Evolutionary conservation across 2,329 filamentous ascomycete genomes (phyloP).

Genomic region (Arthrobotrys musiformis): DNA sequence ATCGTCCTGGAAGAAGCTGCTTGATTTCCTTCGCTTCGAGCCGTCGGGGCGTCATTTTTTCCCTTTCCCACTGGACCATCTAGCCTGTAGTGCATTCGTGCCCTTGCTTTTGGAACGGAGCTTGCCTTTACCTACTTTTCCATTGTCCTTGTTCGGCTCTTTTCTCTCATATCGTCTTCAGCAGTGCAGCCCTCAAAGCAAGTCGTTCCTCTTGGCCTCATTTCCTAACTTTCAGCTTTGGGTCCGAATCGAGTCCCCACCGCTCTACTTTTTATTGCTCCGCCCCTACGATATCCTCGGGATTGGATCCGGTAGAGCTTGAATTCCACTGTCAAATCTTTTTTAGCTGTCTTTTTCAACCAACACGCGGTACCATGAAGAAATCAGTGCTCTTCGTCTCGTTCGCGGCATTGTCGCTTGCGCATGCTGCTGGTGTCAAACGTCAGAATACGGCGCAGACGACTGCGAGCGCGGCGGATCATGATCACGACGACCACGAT

Average conservation of each 20-base stretch:
- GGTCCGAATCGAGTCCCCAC: background rate
- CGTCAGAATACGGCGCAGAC: conserved; percentile 29
- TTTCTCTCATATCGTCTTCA: background rate
- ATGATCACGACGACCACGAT: conserved; percentile 9
- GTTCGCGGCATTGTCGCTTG: conserved; percentile 19
- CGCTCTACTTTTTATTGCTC: background rate
- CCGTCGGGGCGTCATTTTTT: conserved; percentile 30
- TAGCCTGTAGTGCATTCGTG: background rate
- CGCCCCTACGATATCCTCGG: background rate
- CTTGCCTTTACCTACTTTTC: conserved; percentile 7
- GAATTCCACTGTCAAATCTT: background rate
- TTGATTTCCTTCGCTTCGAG: conserved; percentile 33
- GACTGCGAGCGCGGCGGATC: conserved; percentile 20
- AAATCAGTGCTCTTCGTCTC: conserved; percentile 8
- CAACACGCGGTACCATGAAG: conserved; percentile 11
- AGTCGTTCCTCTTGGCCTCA: conserved; percentile 15
- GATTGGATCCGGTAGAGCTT: background rate
- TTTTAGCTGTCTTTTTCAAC: background rate
- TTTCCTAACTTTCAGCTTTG: background rate
- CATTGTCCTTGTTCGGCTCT: background rate
- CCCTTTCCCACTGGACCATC: conserved; percentile 21
- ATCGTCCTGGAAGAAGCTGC: conserved; percentile 18
- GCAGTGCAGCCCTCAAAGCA: background rate
- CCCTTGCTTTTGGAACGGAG: conserved; percentile 7
- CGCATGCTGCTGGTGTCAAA: conserved; percentile 23